A percentile compares a stretch with the other conserved stretches of the same genome.
These are phyloP conservation scores for Juncus effusus DNA, from an alignment of 176 grass and related monocot genomes.

Conservation along the genomic window DNA sequence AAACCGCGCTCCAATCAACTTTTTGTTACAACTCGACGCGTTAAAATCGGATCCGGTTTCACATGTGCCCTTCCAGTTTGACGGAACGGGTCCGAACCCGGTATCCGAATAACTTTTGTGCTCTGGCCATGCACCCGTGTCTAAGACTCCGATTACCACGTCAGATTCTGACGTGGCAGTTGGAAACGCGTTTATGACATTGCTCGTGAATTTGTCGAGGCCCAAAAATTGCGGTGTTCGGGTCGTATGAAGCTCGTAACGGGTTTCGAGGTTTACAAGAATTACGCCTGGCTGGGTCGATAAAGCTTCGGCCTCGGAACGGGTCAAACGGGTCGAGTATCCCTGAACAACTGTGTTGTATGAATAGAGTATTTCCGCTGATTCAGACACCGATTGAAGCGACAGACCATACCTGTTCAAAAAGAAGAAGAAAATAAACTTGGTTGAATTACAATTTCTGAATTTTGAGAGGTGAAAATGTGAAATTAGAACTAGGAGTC, in stretches of 20 bases:
- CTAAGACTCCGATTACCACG: slow-evolving; percentile 75
- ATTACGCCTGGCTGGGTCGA: slow-evolving; percentile 55
- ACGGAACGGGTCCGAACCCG: slow-evolving; percentile 56
- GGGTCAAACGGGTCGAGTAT: slow-evolving; percentile 69
- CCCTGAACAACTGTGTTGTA: slow-evolving; percentile 78
- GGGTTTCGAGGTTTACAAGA: slow-evolving; percentile 62
- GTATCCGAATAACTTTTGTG: slow-evolving; percentile 71
- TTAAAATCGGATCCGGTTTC: slow-evolving; percentile 75
- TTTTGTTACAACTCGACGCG: slow-evolving; percentile 61
- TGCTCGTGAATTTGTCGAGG: slow-evolving; percentile 31
- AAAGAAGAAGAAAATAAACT: slow-evolving; percentile 7
- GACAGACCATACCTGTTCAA: slow-evolving; percentile 52
- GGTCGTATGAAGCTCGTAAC: slow-evolving; percentile 92
- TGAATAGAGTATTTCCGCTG: slow-evolving; percentile 62
- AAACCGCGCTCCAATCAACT: slow-evolving; percentile 77
- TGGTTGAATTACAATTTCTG: not conserved
- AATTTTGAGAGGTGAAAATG: not conserved
- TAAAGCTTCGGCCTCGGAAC: slow-evolving; percentile 52
- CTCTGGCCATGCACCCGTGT: slow-evolving; percentile 94
- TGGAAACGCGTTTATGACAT: slow-evolving; percentile 6
- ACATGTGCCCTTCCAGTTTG: slow-evolving; percentile 78
- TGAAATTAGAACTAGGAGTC: slow-evolving; percentile 2
- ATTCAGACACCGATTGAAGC: slow-evolving; percentile 67
- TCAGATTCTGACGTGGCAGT: slow-evolving; percentile 45
- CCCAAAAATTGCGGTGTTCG: slow-evolving; percentile 77